These are phyloP conservation scores for Acacia melanoxylon DNA, from an alignment of 306 rosid genomes.

Conservation along the genomic window DNA sequence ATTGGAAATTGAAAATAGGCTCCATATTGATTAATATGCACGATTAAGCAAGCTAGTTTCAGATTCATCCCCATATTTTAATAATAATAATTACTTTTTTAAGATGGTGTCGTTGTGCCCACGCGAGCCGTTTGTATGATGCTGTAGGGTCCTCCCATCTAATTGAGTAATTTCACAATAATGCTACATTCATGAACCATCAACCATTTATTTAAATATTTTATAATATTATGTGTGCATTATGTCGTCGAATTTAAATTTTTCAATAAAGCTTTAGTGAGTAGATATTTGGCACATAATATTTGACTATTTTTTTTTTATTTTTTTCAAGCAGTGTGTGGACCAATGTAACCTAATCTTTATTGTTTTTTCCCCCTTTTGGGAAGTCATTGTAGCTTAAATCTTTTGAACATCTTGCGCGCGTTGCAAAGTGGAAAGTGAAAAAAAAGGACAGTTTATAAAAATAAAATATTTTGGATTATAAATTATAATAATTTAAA, in stretches of 20 bases:
- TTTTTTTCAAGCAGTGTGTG: neutral
- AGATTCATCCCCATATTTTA: constrained; percentile 32
- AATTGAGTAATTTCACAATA: constrained; percentile 33
- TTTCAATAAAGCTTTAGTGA: constrained; percentile 19
- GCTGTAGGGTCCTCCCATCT: constrained; percentile 41
- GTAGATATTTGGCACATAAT: constrained; percentile 26
- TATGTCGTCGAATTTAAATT: constrained; percentile 44
- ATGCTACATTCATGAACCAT: constrained; percentile 8
- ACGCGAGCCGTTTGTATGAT: constrained; percentile 55
- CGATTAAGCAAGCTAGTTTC: constrained; percentile 46
- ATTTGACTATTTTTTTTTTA: constrained; percentile 27
- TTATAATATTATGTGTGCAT: neutral
- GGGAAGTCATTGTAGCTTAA: neutral
- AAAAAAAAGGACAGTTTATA: neutral
- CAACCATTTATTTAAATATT: neutral
- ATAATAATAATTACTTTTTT: constrained; percentile 16
- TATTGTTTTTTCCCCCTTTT: neutral
- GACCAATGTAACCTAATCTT: constrained; percentile 26
- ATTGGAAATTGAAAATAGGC: constrained; percentile 44
- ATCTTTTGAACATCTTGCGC: neutral
- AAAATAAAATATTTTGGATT: neutral
- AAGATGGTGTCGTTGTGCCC: constrained; percentile 48
- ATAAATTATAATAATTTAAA: constrained; percentile 13
- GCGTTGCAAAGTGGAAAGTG: neutral
- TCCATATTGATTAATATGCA: constrained; percentile 49